phyloP scores from a whole-genome alignment of 768 basidiomycete species.

The Suillus paluster region DNA sequence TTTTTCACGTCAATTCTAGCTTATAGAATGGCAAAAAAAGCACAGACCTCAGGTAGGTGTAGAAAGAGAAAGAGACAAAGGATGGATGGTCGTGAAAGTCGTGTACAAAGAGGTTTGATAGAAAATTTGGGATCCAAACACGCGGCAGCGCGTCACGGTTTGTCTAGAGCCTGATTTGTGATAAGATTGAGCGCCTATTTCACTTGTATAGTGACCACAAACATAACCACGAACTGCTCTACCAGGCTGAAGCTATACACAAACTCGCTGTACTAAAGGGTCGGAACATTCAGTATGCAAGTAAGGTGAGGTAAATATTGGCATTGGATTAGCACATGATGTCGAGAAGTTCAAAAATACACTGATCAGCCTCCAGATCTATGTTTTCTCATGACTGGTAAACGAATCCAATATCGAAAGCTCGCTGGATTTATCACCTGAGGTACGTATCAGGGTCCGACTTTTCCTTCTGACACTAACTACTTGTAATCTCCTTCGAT shows the following conservation, averaged over 20 bases:
- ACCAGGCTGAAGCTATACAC: background rate
- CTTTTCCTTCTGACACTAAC: too few species aligned
- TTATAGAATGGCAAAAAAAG: background rate
- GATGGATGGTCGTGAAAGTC: conserved; percentile 15
- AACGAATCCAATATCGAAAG: too few species aligned
- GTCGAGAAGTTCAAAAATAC: background rate
- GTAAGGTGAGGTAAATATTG: background rate
- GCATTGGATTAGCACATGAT: background rate
- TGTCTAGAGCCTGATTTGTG: background rate
- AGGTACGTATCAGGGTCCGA: too few species aligned
- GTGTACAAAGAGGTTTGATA: conserved; percentile 20
- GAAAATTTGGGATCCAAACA: conserved; percentile 13
- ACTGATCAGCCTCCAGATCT: background rate
- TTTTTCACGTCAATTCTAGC: background rate
- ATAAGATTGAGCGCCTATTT: background rate
- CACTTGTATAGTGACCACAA: background rate
- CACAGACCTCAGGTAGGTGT: conserved; percentile 4
- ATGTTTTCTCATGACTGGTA: too few species aligned
- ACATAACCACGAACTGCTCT: background rate
- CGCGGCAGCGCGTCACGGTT: background rate
- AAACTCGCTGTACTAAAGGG: too few species aligned
- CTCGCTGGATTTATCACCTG: too few species aligned
- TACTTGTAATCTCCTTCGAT: too few species aligned
- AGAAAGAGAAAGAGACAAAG: conserved; percentile 8
- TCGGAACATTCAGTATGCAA: background rate